Conservation (phyloP, 2,329 filamentous ascomycete genomes). For the Colletotrichum paranaense region DNA sequence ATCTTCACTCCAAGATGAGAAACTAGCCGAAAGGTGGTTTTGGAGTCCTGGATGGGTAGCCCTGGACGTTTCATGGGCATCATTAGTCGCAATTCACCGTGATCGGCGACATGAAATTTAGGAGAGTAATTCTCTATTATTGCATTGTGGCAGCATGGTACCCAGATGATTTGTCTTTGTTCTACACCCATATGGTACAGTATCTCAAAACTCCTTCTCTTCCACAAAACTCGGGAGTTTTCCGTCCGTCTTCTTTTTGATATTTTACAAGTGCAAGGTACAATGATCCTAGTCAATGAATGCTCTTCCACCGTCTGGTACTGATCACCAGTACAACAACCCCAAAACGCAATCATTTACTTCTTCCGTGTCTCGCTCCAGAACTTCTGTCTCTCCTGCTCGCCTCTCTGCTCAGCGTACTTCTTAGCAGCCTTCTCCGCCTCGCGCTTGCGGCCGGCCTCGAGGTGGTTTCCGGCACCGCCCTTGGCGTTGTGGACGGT, state of each 20-base stretch:
- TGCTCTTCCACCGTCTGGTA: not conserved
- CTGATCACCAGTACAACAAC: not conserved
- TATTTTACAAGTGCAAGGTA: not conserved
- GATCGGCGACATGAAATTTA: too few species aligned
- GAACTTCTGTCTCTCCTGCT: slow-evolving; percentile 51
- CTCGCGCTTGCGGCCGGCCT: slow-evolving; percentile 45
- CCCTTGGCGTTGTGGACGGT: slow-evolving; percentile 47
- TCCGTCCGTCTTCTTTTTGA: not conserved
- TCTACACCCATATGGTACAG: slow-evolving; percentile 24
- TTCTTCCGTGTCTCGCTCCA: slow-evolving; percentile 37
- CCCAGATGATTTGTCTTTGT: not conserved
- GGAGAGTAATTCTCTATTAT: slow-evolving; percentile 22
- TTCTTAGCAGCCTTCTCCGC: slow-evolving; percentile 49
- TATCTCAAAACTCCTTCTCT: not conserved
- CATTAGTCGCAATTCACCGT: not conserved
- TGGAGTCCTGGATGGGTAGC: too few species aligned
- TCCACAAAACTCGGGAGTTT: not conserved
- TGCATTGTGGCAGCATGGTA: slow-evolving; percentile 3
- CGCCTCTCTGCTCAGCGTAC: slow-evolving; percentile 47
- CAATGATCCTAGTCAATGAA: not conserved
- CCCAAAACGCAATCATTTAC: slow-evolving; percentile 28
- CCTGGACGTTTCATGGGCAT: not conserved
- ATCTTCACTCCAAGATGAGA: too few species aligned
- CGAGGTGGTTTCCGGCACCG: slow-evolving; percentile 44
- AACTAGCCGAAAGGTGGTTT: too few species aligned